These are phyloP conservation scores for Syncephalastrum racemosum DNA, from an alignment of 371 early-diverging fungal species.

Conservation along the genomic window DNA sequence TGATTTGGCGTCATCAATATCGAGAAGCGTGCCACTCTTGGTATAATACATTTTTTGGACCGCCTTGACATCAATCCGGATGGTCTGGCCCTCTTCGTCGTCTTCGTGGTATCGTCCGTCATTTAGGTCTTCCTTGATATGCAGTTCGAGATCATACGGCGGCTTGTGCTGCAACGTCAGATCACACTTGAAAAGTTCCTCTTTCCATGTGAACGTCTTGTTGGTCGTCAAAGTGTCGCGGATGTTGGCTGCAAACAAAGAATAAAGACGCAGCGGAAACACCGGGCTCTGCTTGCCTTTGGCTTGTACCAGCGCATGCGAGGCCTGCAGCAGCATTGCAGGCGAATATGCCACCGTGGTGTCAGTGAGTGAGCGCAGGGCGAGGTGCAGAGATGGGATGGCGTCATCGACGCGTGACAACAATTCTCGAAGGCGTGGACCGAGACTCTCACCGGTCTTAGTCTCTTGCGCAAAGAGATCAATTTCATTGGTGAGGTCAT, in stretches of 20 bases:
- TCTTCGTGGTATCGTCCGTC: constrained; percentile 78
- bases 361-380: constrained; percentile 15
- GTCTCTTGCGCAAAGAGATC: constrained; percentile 44
- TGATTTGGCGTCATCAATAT: constrained; percentile 66
- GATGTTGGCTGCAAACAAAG: constrained; percentile 63
- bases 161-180: constrained; percentile 17
- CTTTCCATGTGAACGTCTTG: constrained; percentile 71
- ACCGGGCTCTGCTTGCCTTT: constrained; percentile 9
- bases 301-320: constrained; percentile 16
- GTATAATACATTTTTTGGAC: constrained; percentile 65
- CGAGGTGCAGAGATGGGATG: constrained; percentile 65
- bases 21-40: constrained; percentile 65
- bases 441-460: constrained; percentile 23
- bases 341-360: too few species aligned
- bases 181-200: constrained; percentile 57
- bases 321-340: constrained; percentile 28
- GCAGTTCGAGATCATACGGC: constrained; percentile 43
- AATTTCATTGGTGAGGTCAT: constrained; percentile 57
- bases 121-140: constrained; percentile 59
- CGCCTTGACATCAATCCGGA: constrained; percentile 7
- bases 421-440: constrained; percentile 43
- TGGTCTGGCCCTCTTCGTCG: constrained; percentile 18
- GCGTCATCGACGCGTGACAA: constrained; percentile 59
- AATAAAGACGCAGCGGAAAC: constrained; percentile 58
- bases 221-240: constrained; percentile 50